Conservation (phyloP, 108 stramenopile species). For the Schizochytrium sp. region DNA sequence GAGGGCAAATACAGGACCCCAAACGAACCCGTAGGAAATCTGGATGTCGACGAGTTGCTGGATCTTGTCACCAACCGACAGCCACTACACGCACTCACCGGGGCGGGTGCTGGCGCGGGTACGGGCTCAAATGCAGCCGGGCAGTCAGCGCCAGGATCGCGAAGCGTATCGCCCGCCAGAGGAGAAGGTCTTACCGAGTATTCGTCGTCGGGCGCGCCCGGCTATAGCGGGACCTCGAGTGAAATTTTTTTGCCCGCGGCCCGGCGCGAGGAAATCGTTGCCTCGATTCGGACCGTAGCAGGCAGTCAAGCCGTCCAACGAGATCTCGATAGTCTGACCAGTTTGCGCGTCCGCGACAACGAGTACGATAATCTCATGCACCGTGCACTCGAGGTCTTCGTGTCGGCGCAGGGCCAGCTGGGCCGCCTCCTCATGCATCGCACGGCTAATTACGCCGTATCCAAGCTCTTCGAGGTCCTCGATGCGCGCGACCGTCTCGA, state of each 20-base stretch:
- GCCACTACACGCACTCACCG: neutral
- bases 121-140: neutral
- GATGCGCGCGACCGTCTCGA: neutral
- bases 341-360: neutral
- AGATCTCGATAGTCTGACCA: neutral
- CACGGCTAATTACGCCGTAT: neutral
- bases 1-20: neutral
- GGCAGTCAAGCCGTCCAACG: neutral
- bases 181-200: neutral
- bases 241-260: neutral
- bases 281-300: neutral
- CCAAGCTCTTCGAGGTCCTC: constrained; percentile 4
- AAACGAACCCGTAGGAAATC: neutral
- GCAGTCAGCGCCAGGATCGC: neutral
- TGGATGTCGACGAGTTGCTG: neutral
- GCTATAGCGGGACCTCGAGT: neutral
- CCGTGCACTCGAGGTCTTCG: neutral
- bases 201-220: neutral
- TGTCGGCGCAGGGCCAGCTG: neutral
- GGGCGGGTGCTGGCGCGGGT: neutral
- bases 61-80: neutral
- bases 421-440: neutral
- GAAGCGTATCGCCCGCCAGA: neutral
- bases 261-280: neutral
- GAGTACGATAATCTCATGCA: neutral